Conservation (phyloP, 768 basidiomycete genomes). For the Mycena sanguinolenta region DNA sequence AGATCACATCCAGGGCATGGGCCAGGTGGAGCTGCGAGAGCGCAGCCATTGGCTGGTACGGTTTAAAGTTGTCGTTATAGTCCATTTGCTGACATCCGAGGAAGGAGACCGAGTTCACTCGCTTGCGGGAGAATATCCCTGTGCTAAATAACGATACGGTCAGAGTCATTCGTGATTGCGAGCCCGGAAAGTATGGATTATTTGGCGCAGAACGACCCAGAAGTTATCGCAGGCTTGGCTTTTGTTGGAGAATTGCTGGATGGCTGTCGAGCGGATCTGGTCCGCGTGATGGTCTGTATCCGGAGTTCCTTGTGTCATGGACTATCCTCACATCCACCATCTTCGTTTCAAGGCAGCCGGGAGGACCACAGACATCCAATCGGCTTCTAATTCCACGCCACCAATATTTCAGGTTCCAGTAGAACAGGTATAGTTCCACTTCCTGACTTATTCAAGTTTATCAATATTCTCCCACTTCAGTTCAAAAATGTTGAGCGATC, state of each 20-base stretch:
- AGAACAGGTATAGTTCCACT: not conserved
- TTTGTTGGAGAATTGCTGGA: conserved; percentile 8
- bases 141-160: conserved; percentile 1
- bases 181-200: not conserved
- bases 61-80: not conserved
- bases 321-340: not conserved
- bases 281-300: conserved; percentile 7
- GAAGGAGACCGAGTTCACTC: conserved; percentile 16
- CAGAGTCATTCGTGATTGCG: too few relatives aligned
- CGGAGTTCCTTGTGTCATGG: not conserved
- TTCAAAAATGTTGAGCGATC: conserved; percentile 8
- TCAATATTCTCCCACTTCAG: not conserved
- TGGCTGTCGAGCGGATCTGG: conserved; percentile 7
- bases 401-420: not conserved
- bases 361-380: not conserved
- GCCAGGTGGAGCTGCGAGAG: conserved; percentile 9
- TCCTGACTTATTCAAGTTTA: too few relatives aligned
- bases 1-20: conserved; percentile 8
- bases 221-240: conserved; percentile 4
- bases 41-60: conserved; percentile 16
- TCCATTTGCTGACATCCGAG: not conserved
- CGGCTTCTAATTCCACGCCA: too few relatives aligned
- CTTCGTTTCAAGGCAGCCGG: not conserved
- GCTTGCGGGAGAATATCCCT: not conserved
- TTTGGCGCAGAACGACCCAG: conserved; percentile 1